These are phyloP conservation scores for Sclerotinia subarctica DNA, from an alignment of 2,329 filamentous ascomycete genomes.

Conservation along the genomic window DNA sequence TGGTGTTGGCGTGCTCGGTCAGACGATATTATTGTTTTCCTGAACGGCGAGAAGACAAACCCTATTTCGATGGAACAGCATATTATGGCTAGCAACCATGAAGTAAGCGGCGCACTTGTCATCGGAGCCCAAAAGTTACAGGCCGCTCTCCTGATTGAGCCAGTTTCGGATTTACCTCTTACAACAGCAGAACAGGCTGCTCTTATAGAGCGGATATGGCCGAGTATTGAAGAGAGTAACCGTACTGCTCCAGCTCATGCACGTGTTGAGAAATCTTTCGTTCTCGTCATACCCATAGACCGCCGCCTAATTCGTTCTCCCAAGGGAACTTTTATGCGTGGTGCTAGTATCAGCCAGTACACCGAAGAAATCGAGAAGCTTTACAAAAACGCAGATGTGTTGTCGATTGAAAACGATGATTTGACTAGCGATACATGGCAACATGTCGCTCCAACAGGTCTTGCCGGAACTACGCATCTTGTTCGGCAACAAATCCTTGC, in stretches of 20 bases:
- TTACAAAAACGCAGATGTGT: not conserved
- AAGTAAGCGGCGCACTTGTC: not conserved
- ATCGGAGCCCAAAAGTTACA: not conserved
- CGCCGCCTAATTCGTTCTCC: not conserved
- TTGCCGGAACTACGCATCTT: not conserved
- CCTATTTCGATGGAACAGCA: conserved; percentile 28
- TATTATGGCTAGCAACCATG: not conserved
- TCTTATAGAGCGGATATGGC: not conserved
- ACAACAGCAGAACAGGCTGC: not conserved
- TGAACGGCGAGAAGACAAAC: conserved; percentile 46
- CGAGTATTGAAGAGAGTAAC: not conserved
- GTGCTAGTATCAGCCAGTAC: not conserved
- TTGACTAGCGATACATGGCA: not conserved
- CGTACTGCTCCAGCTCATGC: not conserved
- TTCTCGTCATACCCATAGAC: not conserved
- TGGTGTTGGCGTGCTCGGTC: conserved; percentile 41
- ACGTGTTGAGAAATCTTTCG: not conserved
- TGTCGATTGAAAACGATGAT: not conserved
- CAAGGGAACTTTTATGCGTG: not conserved
- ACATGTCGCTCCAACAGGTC: conserved; percentile 38
- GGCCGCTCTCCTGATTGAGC: not conserved
- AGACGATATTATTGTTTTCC: conserved; percentile 45
- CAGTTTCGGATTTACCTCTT: not conserved
- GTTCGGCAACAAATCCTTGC: not conserved
- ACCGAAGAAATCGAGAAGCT: not conserved